Base-by-base conservation (phyloP, 2,329 filamentous ascomycete genomes). In the Fusarium sp. region DNA sequence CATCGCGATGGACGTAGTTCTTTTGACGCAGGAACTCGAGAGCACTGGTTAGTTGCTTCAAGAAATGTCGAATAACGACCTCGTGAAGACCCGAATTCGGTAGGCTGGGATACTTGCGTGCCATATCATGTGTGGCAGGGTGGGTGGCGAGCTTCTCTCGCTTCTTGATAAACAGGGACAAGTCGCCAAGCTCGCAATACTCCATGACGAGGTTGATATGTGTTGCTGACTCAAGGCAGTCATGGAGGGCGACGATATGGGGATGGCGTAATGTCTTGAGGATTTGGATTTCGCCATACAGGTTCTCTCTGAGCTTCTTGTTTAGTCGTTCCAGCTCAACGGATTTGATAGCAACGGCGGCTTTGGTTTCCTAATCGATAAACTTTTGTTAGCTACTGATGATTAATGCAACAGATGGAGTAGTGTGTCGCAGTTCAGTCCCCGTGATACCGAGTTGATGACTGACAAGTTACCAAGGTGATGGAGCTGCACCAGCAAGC, bases 201-300 rank as follows among this genome's bases (percentile, higher is more conserved):
- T 99, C 97, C 96, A 98, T 99, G 73, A 98, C 92, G 68, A 99
- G 90, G 84, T 99, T 97, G 84, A 98, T 98, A 80, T 97, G 94
- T 24, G 92, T 92, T 5, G 91, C 87, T 1, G 94, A 93, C 83
- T 98, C 95, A 82, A 96, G 90, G 85, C 95, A 98, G 84, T 98
- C 95, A 86, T 98, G 95, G 57, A 99, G 92, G 77, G 95, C 94
- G 76, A 98, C 97, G 78, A 99, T 98, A 81, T 99, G 97, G 31
- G 97, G 97, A 84, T 99, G 97, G 69, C 97, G 94, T 31, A 99
- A 90, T 74, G 92, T 94, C 84, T 97, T 97, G 80, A 99, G 92
- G 74, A 99, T 99, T 78, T 96, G 90, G 82, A 99, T 98, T 86
- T 99, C 97, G 80, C 93, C 92, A 78, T 97, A 95, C 62, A 99